Percentiles rank a stretch among this genome's conserved stretches.
Evolutionary conservation across 768 basidiomycete genomes (phyloP).

Genomic region (Sporobolomyces phaffii): DNA sequence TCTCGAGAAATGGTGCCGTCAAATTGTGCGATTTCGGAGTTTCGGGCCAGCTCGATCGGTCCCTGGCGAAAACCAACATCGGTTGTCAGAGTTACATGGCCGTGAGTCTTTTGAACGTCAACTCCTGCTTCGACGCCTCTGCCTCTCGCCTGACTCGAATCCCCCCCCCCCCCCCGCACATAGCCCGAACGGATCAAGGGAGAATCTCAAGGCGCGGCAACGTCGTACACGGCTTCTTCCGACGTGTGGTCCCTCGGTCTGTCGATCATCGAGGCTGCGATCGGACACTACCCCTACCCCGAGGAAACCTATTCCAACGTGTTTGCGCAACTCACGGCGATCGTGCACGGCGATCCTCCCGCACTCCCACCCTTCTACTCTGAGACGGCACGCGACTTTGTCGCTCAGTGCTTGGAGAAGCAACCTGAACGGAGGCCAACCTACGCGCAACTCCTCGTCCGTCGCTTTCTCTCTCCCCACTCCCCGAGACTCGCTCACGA

Average conservation of each 20-base stretch:
- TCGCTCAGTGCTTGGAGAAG: conserved; percentile 72
- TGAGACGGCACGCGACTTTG: conserved; percentile 71
- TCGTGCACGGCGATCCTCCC: conserved; percentile 90
- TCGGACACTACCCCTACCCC: conserved; percentile 86
- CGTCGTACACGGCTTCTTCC: conserved; percentile 90
- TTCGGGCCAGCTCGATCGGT: conserved; percentile 92
- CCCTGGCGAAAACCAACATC: conserved; percentile 94
- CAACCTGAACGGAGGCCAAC: conserved; percentile 70
- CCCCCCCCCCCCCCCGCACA: no score
- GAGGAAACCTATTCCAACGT: conserved; percentile 96
- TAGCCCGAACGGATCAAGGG: conserved; percentile 95
- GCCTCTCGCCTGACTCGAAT: no score
- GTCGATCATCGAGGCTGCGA: conserved; percentile 84
- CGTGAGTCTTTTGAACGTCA: conserved; percentile 52
- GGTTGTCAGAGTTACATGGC: conserved; percentile 99
- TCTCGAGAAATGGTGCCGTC: conserved; percentile 78
- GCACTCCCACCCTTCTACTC: conserved; percentile 68
- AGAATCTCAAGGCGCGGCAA: conserved; percentile 75
- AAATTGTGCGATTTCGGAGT: conserved; percentile 99
- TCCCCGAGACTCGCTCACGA: no score
- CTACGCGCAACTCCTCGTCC: conserved; percentile 71
- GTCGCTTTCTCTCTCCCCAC: conserved; percentile 41
- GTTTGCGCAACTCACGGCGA: conserved; percentile 92
- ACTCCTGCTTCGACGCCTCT: neutral
- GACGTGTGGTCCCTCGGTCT: conserved; percentile 97